These are phyloP conservation scores for Chaetomium olivaceum DNA, from an alignment of 2,329 filamentous ascomycete species.

Conservation along the genomic window DNA sequence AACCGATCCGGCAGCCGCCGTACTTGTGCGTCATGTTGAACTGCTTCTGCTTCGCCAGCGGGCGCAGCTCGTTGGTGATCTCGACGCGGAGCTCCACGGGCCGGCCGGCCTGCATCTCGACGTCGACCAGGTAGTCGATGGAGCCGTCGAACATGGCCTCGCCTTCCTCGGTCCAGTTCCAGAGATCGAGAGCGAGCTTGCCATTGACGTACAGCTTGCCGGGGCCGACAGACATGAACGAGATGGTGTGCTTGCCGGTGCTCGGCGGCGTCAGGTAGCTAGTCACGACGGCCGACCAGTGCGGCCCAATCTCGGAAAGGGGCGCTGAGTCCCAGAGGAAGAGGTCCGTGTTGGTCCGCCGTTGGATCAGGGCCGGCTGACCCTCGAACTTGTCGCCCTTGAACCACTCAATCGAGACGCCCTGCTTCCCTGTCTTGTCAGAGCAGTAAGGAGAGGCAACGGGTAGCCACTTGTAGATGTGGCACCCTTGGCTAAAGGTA, in stretches of 20 bases:
- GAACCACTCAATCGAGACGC: constrained; percentile 66
- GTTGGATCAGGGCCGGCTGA: constrained; percentile 56
- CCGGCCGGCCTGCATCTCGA: constrained; percentile 59
- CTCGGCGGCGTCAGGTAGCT: constrained; percentile 59
- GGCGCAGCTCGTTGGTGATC: constrained; percentile 67
- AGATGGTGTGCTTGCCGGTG: constrained; percentile 64
- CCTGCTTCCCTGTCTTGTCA: constrained; percentile 56
- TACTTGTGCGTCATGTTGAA: constrained; percentile 64
- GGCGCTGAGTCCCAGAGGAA: constrained; percentile 72
- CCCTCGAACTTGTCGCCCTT: constrained; percentile 64
- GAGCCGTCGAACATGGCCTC: constrained; percentile 73
- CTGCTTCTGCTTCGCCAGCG: constrained; percentile 58
- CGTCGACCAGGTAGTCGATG: constrained; percentile 61
- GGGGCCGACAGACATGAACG: constrained; percentile 67
- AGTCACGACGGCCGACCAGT: constrained; percentile 65
- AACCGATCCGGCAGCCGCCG: constrained; percentile 70
- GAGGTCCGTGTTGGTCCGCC: constrained; percentile 64
- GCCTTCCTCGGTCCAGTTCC: constrained; percentile 69
- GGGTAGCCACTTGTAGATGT: constrained; percentile 66
- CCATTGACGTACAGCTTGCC: constrained; percentile 63
- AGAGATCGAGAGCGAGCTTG: constrained; percentile 61
- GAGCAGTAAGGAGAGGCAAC: constrained; percentile 62
- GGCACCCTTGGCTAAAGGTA: constrained; percentile 61
- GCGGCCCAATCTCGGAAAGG: constrained; percentile 57
- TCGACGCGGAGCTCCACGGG: constrained; percentile 63